Evolutionary conservation across 371 early-diverging fungal genomes (phyloP), one percentile per base, ranked within the genome.

Genomic region (Syncephalastrum monosporum): DNA sequence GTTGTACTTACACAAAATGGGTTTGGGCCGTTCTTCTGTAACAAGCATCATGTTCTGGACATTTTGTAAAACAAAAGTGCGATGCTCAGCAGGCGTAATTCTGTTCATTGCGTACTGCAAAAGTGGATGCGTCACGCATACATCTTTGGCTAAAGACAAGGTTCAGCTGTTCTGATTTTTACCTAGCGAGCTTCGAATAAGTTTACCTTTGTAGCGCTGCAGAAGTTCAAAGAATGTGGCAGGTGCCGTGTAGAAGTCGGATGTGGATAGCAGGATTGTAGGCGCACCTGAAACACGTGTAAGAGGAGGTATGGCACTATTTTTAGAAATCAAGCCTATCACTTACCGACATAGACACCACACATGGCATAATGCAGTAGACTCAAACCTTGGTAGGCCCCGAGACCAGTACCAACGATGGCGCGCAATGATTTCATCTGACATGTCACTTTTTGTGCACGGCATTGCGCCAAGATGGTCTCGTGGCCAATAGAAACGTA

Each of bases 381-480:
- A 1, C 93, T 91, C 48, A 91, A 68, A 19, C 92, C 89, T 25
- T 77, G 84, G 65, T 82, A 89, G 0, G 82, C 73, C 13, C 85
- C 81, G 44, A 88, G 77, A 38, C 89, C 86, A 13, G 85, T 79
- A 7, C 64, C 72, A 7, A 95, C 69, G 16, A 93, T 69, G 0
- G 91, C 88, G 25, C 82, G 69, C 33, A 77, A 75, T 1, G 77
- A 67, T 53, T 75, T 77, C 79, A 94, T 81, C 56, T 86, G 84
- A 63, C 86, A 86, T n/a, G 90, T 91, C 50, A 82, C 83, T 60
- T 88, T 90, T 60, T 92, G 91, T 10, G 90, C 78, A 45, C 88
- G 74, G 67, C 92, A 90, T 54, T 89, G 90, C 19, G 87, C 77
- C 62, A 94, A 58, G 25, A 93, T 65, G 1, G 84, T 79, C 3